Conservation (phyloP, 2,329 filamentous ascomycete species). For the Verticillium nubilum region DNA sequence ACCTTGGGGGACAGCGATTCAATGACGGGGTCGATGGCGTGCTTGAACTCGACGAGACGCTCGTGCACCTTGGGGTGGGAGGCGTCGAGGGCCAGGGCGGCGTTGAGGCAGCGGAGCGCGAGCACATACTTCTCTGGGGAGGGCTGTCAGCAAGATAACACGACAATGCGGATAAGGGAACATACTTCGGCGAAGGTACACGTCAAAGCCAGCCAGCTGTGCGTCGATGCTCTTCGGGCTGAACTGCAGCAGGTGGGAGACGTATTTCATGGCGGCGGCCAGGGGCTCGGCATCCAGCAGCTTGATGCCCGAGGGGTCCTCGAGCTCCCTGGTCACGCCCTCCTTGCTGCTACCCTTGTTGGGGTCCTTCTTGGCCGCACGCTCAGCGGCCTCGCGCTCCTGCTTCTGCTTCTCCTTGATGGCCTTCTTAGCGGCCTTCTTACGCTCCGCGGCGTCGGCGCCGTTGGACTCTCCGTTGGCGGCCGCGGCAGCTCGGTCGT, state of each 20-base stretch:
- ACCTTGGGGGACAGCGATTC: constrained; percentile 61
- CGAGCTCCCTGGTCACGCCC: constrained; percentile 77
- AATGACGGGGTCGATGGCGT: constrained; percentile 49
- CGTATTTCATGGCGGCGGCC: constrained; percentile 80
- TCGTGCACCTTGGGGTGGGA: constrained; percentile 69
- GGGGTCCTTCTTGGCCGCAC: constrained; percentile 73
- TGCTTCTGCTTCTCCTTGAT: constrained; percentile 63
- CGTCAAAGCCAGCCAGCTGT: constrained; percentile 84
- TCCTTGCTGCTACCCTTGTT: constrained; percentile 65
- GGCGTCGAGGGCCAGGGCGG: constrained; percentile 63
- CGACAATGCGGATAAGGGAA: constrained; percentile 1
- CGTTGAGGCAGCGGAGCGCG: constrained; percentile 78
- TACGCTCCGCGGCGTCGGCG: constrained; percentile 63
- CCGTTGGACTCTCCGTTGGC: constrained; percentile 49
- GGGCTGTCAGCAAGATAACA: constrained; percentile 18
- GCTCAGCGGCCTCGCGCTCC: constrained; percentile 75
- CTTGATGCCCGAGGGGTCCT: constrained; percentile 78
- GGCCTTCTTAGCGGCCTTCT: constrained; percentile 87
- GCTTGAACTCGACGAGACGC: constrained; percentile 65
- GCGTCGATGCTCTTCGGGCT: constrained; percentile 75
- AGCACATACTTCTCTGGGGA: constrained; percentile 79
- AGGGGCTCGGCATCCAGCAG: constrained; percentile 80
- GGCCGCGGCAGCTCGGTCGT: constrained; percentile 64
- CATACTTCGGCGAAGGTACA: constrained; percentile 76
- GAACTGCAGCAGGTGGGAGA: constrained; percentile 74